A percentile compares a stretch with the other conserved stretches of the same genome.
phyloP scores from a whole-genome alignment of 345 rosid species.

The Kandelia obovata region DNA sequence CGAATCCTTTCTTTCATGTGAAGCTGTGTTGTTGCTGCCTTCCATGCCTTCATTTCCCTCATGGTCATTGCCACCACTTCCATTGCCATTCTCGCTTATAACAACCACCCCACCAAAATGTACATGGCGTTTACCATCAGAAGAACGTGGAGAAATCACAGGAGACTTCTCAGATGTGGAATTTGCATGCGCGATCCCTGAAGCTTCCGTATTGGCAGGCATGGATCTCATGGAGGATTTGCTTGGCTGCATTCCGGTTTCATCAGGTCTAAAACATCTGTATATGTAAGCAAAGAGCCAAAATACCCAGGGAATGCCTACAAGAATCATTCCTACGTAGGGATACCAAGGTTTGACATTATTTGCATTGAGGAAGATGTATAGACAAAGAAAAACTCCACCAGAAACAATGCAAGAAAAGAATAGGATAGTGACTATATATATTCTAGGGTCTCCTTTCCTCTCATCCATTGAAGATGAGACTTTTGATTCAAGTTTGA shows the following conservation, averaged over 20 bases:
- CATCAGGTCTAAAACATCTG: conserved; percentile 38
- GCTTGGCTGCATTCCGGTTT: not conserved
- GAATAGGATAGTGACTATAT: conserved; percentile 38
- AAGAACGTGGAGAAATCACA: conserved; percentile 9
- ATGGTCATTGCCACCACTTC: not conserved
- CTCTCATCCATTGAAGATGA: conserved; percentile 34
- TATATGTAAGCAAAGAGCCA: conserved; percentile 59
- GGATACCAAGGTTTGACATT: conserved; percentile 37
- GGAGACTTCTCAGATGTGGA: not conserved
- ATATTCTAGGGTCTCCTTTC: conserved; percentile 47
- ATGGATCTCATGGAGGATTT: conserved; percentile 2
- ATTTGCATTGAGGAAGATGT: conserved; percentile 37
- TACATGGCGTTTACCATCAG: conserved; percentile 38
- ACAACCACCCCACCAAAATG: conserved; percentile 49
- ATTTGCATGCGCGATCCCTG: not conserved
- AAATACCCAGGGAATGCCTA: conserved; percentile 64
- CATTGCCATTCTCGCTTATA: conserved; percentile 27
- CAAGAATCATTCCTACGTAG: conserved; percentile 45
- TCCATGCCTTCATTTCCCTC: not conserved
- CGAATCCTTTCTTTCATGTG: conserved; percentile 1
- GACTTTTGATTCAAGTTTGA: no score
- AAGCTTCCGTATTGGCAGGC: not conserved
- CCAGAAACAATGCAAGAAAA: conserved; percentile 47
- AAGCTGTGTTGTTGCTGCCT: not conserved
- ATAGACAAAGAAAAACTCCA: conserved; percentile 48